phyloP scores from a whole-genome alignment of 2,329 filamentous ascomycete species.

The Hypoxylon sp. region DNA sequence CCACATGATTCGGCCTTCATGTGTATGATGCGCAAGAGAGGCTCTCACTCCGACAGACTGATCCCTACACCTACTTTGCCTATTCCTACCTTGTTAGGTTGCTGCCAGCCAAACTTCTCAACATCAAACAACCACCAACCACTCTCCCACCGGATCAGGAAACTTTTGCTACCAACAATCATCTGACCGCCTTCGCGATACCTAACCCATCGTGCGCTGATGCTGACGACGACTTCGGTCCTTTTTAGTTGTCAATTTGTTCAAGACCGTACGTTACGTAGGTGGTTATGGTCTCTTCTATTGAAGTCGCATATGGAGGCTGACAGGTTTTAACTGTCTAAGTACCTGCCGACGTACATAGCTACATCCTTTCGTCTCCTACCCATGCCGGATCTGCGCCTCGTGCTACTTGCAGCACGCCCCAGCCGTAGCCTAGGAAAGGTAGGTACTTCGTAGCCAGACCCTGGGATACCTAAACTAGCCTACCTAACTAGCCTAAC shows the following conservation, averaged over 20 bases:
- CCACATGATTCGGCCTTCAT: slow-evolving; percentile 45
- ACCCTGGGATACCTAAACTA: slow-evolving; percentile 36
- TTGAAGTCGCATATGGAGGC: slow-evolving; percentile 13
- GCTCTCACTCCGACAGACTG: slow-evolving; percentile 29
- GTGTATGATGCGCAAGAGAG: slow-evolving; percentile 40
- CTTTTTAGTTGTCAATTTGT: slow-evolving; percentile 24
- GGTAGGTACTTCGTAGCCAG: slow-evolving; percentile 37
- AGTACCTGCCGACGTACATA: slow-evolving; percentile 17
- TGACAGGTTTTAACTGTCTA: slow-evolving; percentile 13
- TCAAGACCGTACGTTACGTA: slow-evolving; percentile 22
- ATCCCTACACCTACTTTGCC: slow-evolving; percentile 28
- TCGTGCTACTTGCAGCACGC: slow-evolving; percentile 41
- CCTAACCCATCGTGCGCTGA: slow-evolving; percentile 38
- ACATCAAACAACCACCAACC: slow-evolving; percentile 17
- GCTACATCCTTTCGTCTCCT: slow-evolving; percentile 9
- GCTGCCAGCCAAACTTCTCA: slow-evolving; percentile 15
- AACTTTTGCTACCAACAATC: slow-evolving; percentile 18
- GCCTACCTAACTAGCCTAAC: slow-evolving; percentile 32
- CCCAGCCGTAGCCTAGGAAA: slow-evolving; percentile 38
- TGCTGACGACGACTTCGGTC: slow-evolving; percentile 43
- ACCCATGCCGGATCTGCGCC: slow-evolving; percentile 40
- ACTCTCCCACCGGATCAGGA: slow-evolving; percentile 35
- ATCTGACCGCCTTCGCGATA: slow-evolving; percentile 35
- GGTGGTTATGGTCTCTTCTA: slow-evolving; percentile 11
- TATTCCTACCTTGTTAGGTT: slow-evolving; percentile 26